Percentiles rank a stretch among this genome's conserved stretches.
These are phyloP conservation scores for Penicillium bovifimosum DNA, from an alignment of 495 filamentous ascomycete genomes.

Conservation along the genomic window DNA sequence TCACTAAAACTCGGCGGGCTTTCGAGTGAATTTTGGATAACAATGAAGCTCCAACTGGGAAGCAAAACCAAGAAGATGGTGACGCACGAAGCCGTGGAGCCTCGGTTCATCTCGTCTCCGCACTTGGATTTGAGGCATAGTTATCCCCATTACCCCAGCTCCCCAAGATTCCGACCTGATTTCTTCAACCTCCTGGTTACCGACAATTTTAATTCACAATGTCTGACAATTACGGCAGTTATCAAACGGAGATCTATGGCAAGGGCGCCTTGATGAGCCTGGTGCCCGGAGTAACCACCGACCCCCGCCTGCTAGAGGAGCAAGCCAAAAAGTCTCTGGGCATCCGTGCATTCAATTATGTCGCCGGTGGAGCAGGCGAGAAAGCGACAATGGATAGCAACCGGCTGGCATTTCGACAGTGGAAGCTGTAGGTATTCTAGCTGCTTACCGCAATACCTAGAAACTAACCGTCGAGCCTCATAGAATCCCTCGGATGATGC, in stretches of 20 bases:
- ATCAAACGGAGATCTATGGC: slow-evolving; percentile 46
- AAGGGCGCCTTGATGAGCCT: slow-evolving; percentile 44
- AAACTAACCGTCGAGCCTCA: not conserved
- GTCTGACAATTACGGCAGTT: slow-evolving; percentile 39
- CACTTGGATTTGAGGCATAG: not conserved
- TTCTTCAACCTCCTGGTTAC: not conserved
- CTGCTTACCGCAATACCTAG: not conserved
- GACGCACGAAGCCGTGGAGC: not conserved
- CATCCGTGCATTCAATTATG: slow-evolving; percentile 52
- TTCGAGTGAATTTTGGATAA: too few relatives aligned
- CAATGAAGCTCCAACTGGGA: too few relatives aligned
- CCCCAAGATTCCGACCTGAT: not conserved
- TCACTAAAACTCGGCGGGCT: too few relatives aligned
- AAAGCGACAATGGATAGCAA: slow-evolving; percentile 62
- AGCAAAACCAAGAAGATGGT: too few relatives aligned
- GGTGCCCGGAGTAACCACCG: slow-evolving; percentile 51
- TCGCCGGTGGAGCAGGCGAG: slow-evolving; percentile 60
- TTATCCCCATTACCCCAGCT: too few relatives aligned
- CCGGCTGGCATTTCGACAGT: slow-evolving; percentile 58
- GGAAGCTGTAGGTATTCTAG: slow-evolving; percentile 45
- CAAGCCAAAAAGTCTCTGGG: slow-evolving; percentile 47
- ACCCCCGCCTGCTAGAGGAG: slow-evolving; percentile 54
- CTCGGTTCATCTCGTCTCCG: not conserved
- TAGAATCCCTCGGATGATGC: slow-evolving; percentile 42
- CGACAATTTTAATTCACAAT: slow-evolving; percentile 14